These are phyloP conservation scores for Fusarium vanettenii DNA, from an alignment of 2,329 filamentous ascomycete genomes.

Conservation along the genomic window DNA sequence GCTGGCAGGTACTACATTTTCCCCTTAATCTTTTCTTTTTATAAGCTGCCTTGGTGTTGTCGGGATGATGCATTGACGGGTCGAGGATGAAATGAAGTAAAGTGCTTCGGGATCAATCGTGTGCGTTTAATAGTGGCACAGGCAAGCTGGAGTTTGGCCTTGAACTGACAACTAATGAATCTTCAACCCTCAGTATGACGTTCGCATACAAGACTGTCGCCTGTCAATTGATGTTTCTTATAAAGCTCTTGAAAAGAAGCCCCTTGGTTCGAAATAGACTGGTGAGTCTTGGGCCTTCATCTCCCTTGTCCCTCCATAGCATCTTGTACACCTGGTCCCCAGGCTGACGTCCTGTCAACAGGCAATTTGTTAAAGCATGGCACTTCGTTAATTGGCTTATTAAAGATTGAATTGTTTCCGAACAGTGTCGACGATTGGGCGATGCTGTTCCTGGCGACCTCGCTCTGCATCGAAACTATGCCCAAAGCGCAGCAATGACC, in stretches of 20 bases:
- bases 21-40: background rate
- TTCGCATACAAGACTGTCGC: background rate
- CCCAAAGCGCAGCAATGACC: conserved; percentile 8
- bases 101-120: background rate
- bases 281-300: background rate
- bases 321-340: background rate
- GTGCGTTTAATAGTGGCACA: background rate
- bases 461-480: conserved; percentile 17
- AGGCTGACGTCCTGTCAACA: background rate
- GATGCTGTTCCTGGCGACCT: conserved; percentile 16
- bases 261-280: background rate
- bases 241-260: background rate
- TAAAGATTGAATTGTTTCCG: conserved; percentile 26
- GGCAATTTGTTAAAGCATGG: background rate
- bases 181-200: background rate
- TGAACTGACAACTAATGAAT: background rate
- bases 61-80: background rate
- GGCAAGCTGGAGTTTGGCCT: background rate
- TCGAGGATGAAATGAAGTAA: background rate
- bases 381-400: background rate
- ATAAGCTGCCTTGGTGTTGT: background rate
- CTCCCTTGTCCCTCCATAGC: background rate
- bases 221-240: background rate
- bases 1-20: background rate
- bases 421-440: conserved; percentile 15